Evolutionary conservation across 306 rosid species (phyloP).

Genomic region (Morella rubra): DNA sequence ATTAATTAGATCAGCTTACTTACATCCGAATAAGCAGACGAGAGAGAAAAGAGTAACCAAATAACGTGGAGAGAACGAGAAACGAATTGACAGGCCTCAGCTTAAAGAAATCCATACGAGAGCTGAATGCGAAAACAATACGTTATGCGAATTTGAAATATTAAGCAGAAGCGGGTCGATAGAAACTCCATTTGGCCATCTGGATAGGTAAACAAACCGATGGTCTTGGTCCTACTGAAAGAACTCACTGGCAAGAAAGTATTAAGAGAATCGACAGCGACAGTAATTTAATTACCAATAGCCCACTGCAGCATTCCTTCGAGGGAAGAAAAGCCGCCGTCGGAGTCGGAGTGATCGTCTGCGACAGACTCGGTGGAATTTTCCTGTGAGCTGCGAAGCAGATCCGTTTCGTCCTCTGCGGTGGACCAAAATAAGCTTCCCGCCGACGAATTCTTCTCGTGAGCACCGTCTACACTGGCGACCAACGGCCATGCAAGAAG

Average conservation of each 20-base stretch:
- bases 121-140: not conserved
- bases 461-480: not conserved
- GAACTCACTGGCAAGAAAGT: not conserved
- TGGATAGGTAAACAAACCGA: not conserved
- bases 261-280: not conserved
- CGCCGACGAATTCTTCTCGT: conserved; percentile 11
- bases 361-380: conserved; percentile 19
- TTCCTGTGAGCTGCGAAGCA: conserved; percentile 24
- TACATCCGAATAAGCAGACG: no score
- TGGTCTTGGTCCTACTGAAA: no score
- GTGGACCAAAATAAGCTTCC: conserved; percentile 43
- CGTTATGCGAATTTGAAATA: not conserved
- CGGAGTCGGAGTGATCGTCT: conserved; percentile 40
- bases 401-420: conserved; percentile 51
- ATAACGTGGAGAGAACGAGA: not conserved
- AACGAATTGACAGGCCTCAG: not conserved
- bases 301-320: conserved; percentile 97
- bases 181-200: not conserved
- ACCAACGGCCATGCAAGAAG: not conserved
- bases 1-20: no score
- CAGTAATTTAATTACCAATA: conserved; percentile 37
- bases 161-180: not conserved
- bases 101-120: not conserved
- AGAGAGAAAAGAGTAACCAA: not conserved
- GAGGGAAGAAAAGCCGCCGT: conserved; percentile 86